Base-by-base conservation (phyloP, 805 yeast species). In the Saccharomycopsis capsularis region DNA sequence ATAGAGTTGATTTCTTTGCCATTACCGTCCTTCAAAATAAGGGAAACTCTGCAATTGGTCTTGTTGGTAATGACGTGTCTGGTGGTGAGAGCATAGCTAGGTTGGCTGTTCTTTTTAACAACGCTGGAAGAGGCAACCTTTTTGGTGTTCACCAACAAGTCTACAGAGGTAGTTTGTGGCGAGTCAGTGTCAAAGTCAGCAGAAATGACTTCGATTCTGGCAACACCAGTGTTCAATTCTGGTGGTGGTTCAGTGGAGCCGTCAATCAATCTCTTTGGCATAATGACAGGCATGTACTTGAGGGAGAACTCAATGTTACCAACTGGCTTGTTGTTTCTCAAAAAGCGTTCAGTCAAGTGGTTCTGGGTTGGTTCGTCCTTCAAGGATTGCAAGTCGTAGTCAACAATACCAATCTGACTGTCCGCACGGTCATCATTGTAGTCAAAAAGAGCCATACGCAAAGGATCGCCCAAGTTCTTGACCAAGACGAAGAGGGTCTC, bases 141-240 rank as follows among this genome's bases (percentile, higher is more conserved):
- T 56, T 82, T 80, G 42, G 79, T 79, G 59, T 83, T 78, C 59
- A 87, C 63, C 59, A 73, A 77, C 42, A 91, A 57, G 60, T 90
- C 95, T 34, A 82, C 87, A 63, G 71, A 85, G 1, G 89, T 70
- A 3, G 85, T 67, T 5, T 75, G 68, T 23, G 78, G 79, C 65
- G 53, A 50, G 45, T 61, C 55, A 21, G 60, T 57, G 37, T 67
- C 62, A 37, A 57, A 57, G 27, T 65, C 69, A 43, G 66, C 69
- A 29, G 56, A 58, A 36, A 65, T 61, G 42, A 86, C 65, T 52
- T 81, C 83, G 56, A 91, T 68, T 59, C 81, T 74, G 19, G 83
- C 79, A 58, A 95, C 81, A 74, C 99, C 99, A 15, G 97, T 88
- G 67, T 91, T 91, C 63, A 87, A 77, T 56, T 88, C 96, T 40